These are phyloP conservation scores for Pneumocystis wakefieldiae DNA, from an alignment of 1,139 yeast genomes.

Conservation along the genomic window DNA sequence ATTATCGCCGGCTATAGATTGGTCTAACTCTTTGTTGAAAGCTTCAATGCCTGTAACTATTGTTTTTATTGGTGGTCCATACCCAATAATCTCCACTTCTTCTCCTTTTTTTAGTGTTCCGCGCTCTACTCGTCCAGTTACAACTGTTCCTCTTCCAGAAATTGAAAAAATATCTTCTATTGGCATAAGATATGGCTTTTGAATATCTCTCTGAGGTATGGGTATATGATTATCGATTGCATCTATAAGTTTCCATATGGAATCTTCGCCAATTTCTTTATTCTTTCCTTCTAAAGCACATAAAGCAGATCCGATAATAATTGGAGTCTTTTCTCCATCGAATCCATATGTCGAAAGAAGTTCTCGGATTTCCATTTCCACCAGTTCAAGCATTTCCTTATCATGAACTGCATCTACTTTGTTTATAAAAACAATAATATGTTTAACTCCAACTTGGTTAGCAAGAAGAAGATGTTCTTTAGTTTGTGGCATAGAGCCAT, in stretches of 20 bases:
- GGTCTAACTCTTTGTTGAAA: slow-evolving; percentile 96
- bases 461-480: slow-evolving; percentile 96
- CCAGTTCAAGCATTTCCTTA: slow-evolving; percentile 98
- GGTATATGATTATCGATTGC: slow-evolving; percentile 93
- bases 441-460: slow-evolving; percentile 98
- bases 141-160: slow-evolving; percentile 99
- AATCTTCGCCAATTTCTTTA: slow-evolving; percentile 85
- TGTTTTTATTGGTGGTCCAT: slow-evolving; percentile 76
- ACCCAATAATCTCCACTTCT: slow-evolving; percentile 93
- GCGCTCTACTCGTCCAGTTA: slow-evolving; percentile 97
- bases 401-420: slow-evolving; percentile 96
- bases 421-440: slow-evolving; percentile 93
- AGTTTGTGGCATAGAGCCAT: slow-evolving; percentile 99
- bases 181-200: slow-evolving; percentile 93
- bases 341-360: slow-evolving; percentile 77
- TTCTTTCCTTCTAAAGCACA: slow-evolving; percentile 80
- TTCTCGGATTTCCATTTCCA: slow-evolving; percentile 99
- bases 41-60: slow-evolving; percentile 96
- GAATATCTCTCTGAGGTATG: slow-evolving; percentile 90
- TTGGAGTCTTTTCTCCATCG: slow-evolving; percentile 97
- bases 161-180: slow-evolving; percentile 95
- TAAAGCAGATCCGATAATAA: slow-evolving; percentile 95
- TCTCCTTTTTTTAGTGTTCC: slow-evolving; percentile 95
- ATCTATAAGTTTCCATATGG: slow-evolving; percentile 68
- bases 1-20: slow-evolving; percentile 98